Conservation (phyloP, 441 rosid genomes). For the Flueggea neowawraea region DNA sequence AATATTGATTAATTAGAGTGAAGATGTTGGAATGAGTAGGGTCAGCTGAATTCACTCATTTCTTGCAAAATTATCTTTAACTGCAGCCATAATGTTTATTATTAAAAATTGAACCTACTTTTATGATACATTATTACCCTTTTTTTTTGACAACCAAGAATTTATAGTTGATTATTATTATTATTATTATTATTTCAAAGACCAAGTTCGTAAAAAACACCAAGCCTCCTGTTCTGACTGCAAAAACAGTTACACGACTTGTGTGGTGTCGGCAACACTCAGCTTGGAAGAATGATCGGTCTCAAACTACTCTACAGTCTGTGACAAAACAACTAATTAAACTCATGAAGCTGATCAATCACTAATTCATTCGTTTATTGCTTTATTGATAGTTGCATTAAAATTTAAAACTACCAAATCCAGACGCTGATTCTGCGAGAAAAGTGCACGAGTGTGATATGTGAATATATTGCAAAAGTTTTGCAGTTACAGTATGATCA, state of each 20-base stretch:
- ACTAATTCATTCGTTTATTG: not conserved
- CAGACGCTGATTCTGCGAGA: not conserved
- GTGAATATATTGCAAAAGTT: constrained; percentile 13
- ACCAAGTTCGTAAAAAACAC: not conserved
- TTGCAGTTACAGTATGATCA: constrained; percentile 14
- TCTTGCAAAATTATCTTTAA: too few species aligned
- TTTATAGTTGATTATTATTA: too few species aligned
- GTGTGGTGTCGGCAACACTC: not conserved
- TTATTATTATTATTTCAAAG: not conserved
- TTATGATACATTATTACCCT: too few species aligned
- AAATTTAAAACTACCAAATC: not conserved
- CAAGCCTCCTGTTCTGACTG: not conserved
- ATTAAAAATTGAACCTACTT: too few species aligned
- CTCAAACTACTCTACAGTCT: not conserved
- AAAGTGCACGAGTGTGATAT: constrained; percentile 2
- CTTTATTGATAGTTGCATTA: not conserved
- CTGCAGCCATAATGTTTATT: too few species aligned
- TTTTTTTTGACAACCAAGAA: too few species aligned
- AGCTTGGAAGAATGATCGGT: too few species aligned
- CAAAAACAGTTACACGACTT: not conserved
- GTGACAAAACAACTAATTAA: not conserved
- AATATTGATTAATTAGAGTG: too few species aligned
- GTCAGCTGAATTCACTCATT: too few species aligned
- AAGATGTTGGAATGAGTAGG: too few species aligned
- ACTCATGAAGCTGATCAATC: not conserved